Evolutionary conservation across 441 rosid species (phyloP).

Genomic region (Aquilaria agallochum): DNA sequence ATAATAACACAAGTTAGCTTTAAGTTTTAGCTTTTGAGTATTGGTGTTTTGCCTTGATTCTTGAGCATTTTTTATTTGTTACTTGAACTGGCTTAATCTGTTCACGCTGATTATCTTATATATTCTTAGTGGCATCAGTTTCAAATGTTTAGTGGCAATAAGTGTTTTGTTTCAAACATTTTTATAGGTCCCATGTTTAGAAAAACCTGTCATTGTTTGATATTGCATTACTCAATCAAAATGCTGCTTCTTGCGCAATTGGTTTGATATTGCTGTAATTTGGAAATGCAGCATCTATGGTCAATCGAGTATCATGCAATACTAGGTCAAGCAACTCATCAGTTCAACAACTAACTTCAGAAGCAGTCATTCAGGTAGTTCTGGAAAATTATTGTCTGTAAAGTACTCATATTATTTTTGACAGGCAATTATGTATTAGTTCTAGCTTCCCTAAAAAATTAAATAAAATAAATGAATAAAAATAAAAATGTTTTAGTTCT

Average conservation of each 20-base stretch:
- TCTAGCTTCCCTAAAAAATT: no score
- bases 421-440: no score
- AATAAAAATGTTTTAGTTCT: no score
- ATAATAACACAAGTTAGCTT: background rate
- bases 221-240: slow-evolving; percentile 12
- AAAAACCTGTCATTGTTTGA: background rate
- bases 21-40: background rate
- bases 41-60: background rate
- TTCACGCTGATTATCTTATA: no score
- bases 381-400: slow-evolving; percentile 10
- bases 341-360: slow-evolving; percentile 69
- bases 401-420: background rate
- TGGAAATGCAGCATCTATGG: slow-evolving; percentile 89
- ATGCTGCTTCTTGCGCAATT: slow-evolving; percentile 20
- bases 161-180: no score
- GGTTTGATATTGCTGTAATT: slow-evolving; percentile 37
- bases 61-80: no score
- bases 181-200: no score
- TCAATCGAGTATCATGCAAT: slow-evolving; percentile 72
- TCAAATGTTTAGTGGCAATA: no score
- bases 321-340: slow-evolving; percentile 30
- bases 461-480: no score
- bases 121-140: no score
- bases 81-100: no score
- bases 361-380: slow-evolving; percentile 83